Percentiles rank a stretch among this genome's conserved stretches.
phyloP scores from a whole-genome alignment of 31 red algal species.

The Odonthalia washingtoniensis region DNA sequence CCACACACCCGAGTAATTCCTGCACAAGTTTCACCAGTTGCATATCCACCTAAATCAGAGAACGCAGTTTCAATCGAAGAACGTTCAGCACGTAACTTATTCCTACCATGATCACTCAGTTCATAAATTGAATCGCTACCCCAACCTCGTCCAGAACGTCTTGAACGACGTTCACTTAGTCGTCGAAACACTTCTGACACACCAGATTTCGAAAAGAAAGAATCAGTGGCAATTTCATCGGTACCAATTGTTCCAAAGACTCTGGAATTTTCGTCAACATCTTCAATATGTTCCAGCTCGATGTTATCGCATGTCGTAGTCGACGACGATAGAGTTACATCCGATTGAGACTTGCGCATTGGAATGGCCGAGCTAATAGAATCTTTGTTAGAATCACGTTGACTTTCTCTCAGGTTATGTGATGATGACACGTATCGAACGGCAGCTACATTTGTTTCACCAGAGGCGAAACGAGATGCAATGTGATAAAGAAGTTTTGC shows the following conservation, averaged over 20 bases:
- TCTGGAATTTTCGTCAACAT: slow-evolving; percentile 2
- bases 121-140: slow-evolving; percentile 13
- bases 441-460: background rate
- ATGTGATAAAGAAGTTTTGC: slow-evolving; percentile 48
- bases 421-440: background rate
- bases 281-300: slow-evolving; percentile 69
- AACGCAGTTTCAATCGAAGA: slow-evolving; percentile 74
- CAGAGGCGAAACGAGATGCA: slow-evolving; percentile 33
- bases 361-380: background rate
- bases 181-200: slow-evolving; percentile 55
- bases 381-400: background rate
- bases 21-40: slow-evolving; percentile 46
- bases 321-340: background rate
- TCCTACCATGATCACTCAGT: slow-evolving; percentile 62
- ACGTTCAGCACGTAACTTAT: slow-evolving; percentile 61
- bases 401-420: background rate
- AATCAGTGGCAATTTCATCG: background rate
- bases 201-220: background rate
- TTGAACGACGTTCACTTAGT: slow-evolving; percentile 30
- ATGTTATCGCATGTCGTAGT: background rate
- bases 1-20: slow-evolving; percentile 68
- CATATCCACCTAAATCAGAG: slow-evolving; percentile 70
- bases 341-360: background rate
- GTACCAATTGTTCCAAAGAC: background rate
- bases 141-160: slow-evolving; percentile 27